Conservation (phyloP, 768 basidiomycete species). For the Suillus tomentosus region DNA sequence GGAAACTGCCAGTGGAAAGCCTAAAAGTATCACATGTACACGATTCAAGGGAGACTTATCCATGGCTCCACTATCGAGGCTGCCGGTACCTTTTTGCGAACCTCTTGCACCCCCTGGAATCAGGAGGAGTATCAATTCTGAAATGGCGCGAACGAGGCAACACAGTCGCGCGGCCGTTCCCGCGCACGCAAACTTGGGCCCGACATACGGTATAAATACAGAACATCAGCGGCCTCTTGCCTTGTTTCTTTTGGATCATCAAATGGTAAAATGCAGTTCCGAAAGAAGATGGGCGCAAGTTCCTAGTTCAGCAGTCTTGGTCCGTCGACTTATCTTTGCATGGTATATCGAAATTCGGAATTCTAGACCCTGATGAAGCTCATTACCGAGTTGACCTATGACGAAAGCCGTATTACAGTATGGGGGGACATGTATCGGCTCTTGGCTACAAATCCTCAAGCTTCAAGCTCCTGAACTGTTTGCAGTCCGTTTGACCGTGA, state of each 20-base stretch:
- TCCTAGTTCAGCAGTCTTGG: not conserved
- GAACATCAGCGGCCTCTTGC: not conserved
- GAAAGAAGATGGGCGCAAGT: slow-evolving; percentile 3
- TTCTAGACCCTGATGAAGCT: not conserved
- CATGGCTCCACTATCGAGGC: not conserved
- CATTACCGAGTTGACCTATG: not conserved
- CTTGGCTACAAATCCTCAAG: not conserved
- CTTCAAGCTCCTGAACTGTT: not conserved
- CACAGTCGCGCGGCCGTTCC: not conserved
- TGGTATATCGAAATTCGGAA: not conserved
- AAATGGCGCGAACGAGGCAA: too few relatives aligned
- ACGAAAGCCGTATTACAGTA: not conserved
- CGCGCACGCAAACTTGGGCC: not conserved
- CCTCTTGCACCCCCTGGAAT: not conserved
- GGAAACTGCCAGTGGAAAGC: not conserved
- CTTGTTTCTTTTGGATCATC: not conserved
- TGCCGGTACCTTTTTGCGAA: not conserved
- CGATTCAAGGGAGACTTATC: not conserved
- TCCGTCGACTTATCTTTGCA: not conserved
- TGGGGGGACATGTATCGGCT: not conserved
- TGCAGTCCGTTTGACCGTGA: not conserved
- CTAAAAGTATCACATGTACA: not conserved
- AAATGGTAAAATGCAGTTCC: not conserved
- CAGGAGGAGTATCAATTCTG: not conserved
- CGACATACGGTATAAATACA: slow-evolving; percentile 4